These are phyloP conservation scores for Lentinula novae-zelandiae DNA, from an alignment of 1,284 basidiomycete genomes.

Conservation along the genomic window DNA sequence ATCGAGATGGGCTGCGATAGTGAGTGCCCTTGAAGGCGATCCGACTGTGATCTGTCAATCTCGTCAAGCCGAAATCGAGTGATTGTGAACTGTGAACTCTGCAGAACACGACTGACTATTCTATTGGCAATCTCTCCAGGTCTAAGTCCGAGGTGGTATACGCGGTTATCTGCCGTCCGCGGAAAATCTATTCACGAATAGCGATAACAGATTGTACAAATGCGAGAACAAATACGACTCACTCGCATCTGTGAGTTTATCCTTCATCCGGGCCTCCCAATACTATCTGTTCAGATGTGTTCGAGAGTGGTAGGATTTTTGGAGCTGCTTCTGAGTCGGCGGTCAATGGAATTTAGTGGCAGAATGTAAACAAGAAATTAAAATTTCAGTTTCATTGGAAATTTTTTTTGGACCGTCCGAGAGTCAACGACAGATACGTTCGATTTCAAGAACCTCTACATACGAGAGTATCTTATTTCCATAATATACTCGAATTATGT, in stretches of 20 bases:
- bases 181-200: conserved; percentile 58
- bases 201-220: background rate
- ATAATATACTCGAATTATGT: too few species aligned
- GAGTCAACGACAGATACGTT: too few species aligned
- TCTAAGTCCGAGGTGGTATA: conserved; percentile 75
- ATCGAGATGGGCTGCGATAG: conserved; percentile 63
- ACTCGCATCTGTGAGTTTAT: conserved; percentile 58
- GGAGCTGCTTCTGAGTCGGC: too few species aligned
- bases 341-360: too few species aligned
- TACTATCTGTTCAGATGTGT: too few species aligned
- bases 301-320: too few species aligned
- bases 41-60: conserved; percentile 68
- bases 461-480: too few species aligned
- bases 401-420: too few species aligned
- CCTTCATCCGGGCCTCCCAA: conserved; percentile 40
- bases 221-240: conserved; percentile 20
- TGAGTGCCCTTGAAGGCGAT: conserved; percentile 62
- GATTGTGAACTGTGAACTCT: background rate
- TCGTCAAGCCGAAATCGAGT: background rate
- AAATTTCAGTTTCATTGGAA: too few species aligned
- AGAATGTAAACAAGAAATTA: too few species aligned
- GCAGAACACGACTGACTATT: conserved; percentile 46
- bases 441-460: too few species aligned
- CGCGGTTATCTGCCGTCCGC: conserved; percentile 62
- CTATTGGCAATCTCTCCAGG: conserved; percentile 79